phyloP scores from a whole-genome alignment of 345 rosid genomes.

The Alliaria petiolata region DNA sequence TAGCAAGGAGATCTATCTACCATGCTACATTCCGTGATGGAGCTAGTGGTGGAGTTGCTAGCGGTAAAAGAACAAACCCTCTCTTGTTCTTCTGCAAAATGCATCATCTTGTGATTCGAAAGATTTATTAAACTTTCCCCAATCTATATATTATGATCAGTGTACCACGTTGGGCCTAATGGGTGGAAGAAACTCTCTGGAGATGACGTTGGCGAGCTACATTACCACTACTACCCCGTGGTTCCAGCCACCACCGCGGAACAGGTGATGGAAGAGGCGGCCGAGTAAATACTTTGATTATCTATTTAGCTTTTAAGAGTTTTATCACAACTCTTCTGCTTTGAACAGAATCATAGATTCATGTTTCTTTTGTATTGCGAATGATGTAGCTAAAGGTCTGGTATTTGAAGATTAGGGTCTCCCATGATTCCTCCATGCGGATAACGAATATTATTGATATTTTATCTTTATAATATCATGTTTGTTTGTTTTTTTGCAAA shows the following conservation, averaged over 20 bases:
- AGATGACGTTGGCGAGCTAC: slow-evolving; percentile 91
- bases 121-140: not conserved
- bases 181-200: slow-evolving; percentile 96
- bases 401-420: not conserved
- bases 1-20: slow-evolving; percentile 89
- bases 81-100: not conserved
- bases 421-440: not conserved
- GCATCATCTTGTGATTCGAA: not conserved
- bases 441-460: not conserved
- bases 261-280: slow-evolving; percentile 75
- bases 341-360: not conserved
- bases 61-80: slow-evolving; percentile 50
- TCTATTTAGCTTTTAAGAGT: not conserved
- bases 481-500: not conserved
- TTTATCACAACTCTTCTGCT: not conserved
- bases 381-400: not conserved
- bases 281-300: not conserved
- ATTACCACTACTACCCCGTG: slow-evolving; percentile 69
- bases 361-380: not conserved
- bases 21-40: slow-evolving; percentile 97
- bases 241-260: slow-evolving; percentile 51
- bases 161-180: slow-evolving; percentile 77
- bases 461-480: no score
- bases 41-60: slow-evolving; percentile 98
- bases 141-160: slow-evolving; percentile 43